Base-by-base conservation (phyloP, 208 protist species). In the Leishmania tropica region DNA sequence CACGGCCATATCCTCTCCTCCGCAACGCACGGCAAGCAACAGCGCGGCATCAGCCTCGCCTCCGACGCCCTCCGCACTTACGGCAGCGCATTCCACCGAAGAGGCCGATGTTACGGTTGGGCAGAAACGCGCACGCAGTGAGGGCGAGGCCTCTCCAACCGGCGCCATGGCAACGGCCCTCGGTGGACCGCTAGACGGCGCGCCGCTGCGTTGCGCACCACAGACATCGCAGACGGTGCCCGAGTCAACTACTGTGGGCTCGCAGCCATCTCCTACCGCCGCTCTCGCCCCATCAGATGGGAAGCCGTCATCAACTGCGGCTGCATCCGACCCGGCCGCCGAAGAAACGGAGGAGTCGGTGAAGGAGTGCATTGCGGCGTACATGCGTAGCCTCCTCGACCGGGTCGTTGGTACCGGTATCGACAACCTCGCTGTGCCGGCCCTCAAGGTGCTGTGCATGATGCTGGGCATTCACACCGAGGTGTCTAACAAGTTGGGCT, bases 371-470 rank as follows among this genome's bases (percentile, higher is more conserved):
- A 92, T 97, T 64, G 89, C 85, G 3, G 83, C 87, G 0, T 97
- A 93, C 85, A 86, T 97, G 81, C 92, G 93, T 48, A 87, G 88
- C 17, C 77, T 94, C 51, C 83, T 96, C 28, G 94, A 97, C 83
- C 89, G 90, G 56, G 92, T 95, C 3, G 87, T 96, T 28, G 94
- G 94, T 1, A 75, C 87, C 19, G 95, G 90, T 79, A 87, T 97
- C 31, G 87, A 94, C 72, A 92, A 90, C 77, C 84, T 97, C 21
- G 67, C 88, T 35, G 88, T 90, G 45, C 85, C 87, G 1, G 87
- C 92, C 0, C 86, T 97, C 48, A 85, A 89, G 8, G 86, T 96
- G 77, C 80, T 97, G 80, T 96, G 91, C 85, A 64, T 88, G 42
- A 96, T 97, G 90, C 82, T 96, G 1, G 86, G 81, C 40, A 93